Evolutionary conservation across 2,329 filamentous ascomycete genomes (phyloP).

Genomic region (Exophiala aquamarina): DNA sequence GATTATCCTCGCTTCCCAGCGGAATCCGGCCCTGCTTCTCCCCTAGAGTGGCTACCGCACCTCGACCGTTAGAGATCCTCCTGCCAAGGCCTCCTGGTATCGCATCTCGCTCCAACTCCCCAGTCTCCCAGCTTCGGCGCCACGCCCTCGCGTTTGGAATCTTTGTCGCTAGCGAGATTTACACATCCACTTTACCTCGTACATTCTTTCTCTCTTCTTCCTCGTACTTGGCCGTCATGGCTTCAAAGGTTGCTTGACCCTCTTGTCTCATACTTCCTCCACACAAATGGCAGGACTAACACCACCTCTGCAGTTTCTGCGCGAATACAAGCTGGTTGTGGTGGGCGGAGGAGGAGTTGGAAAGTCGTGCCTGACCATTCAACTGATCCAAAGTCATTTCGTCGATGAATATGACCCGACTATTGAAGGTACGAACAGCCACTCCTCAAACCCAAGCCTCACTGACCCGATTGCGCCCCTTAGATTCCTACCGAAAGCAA

Average conservation of each 20-base stretch:
- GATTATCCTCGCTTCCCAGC: neutral
- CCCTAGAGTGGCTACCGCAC: neutral
- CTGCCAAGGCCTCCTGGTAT: conserved; percentile 13
- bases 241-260: conserved; percentile 40
- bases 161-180: conserved; percentile 18
- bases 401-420: conserved; percentile 99
- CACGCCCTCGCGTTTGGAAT: conserved; percentile 16
- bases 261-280: conserved; percentile 2
- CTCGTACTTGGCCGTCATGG: conserved; percentile 29
- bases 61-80: conserved; percentile 5
- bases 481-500: conserved; percentile 99
- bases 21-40: neutral
- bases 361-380: conserved; percentile 98
- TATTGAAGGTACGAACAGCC: conserved; percentile 71
- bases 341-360: conserved; percentile 97
- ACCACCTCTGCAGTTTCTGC: conserved; percentile 62
- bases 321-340: conserved; percentile 95
- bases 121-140: conserved; percentile 7
- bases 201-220: conserved; percentile 2
- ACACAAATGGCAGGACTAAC: conserved; percentile 36
- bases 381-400: conserved; percentile 94
- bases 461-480: neutral
- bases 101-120: neutral
- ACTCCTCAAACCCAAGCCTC: neutral
- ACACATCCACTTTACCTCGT: conserved; percentile 1